These are phyloP conservation scores for Ophiobolus disseminans DNA, from an alignment of 2,329 filamentous ascomycete genomes.

Conservation along the genomic window DNA sequence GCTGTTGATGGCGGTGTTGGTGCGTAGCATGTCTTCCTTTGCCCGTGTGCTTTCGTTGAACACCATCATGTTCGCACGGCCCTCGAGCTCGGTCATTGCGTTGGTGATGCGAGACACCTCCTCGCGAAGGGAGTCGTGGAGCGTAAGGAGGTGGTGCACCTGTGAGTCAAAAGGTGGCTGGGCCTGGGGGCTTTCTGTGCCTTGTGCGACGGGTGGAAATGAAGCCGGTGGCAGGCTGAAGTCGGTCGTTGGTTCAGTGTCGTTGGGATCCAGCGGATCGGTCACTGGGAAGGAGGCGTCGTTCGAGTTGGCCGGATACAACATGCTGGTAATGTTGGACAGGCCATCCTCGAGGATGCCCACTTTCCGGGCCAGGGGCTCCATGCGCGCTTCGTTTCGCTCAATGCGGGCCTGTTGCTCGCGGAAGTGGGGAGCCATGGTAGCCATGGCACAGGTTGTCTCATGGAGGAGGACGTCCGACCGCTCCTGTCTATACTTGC, in stretches of 20 bases:
- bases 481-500: constrained; percentile 50
- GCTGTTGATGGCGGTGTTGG: constrained; percentile 65
- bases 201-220: constrained; percentile 39
- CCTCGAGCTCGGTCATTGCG: constrained; percentile 65
- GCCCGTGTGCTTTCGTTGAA: constrained; percentile 68
- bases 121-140: constrained; percentile 67
- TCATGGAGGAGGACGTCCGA: constrained; percentile 50
- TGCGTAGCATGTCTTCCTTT: constrained; percentile 68
- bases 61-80: constrained; percentile 66
- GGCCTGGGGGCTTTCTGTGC: constrained; percentile 28
- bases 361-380: constrained; percentile 52
- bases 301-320: constrained; percentile 46
- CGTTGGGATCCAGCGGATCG: constrained; percentile 44
- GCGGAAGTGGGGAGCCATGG: constrained; percentile 54
- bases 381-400: constrained; percentile 53
- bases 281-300: constrained; percentile 41
- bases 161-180: constrained; percentile 54
- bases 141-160: constrained; percentile 65
- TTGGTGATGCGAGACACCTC: constrained; percentile 63
- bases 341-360: constrained; percentile 55
- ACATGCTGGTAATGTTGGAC: constrained; percentile 51
- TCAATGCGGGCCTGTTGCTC: constrained; percentile 54
- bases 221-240: constrained; percentile 45
- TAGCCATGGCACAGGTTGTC: constrained; percentile 54
- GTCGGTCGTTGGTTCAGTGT: constrained; percentile 43